Evolutionary conservation across 352 stramenopile species (phyloP).

Genomic region (Phytophthora nicotianae): DNA sequence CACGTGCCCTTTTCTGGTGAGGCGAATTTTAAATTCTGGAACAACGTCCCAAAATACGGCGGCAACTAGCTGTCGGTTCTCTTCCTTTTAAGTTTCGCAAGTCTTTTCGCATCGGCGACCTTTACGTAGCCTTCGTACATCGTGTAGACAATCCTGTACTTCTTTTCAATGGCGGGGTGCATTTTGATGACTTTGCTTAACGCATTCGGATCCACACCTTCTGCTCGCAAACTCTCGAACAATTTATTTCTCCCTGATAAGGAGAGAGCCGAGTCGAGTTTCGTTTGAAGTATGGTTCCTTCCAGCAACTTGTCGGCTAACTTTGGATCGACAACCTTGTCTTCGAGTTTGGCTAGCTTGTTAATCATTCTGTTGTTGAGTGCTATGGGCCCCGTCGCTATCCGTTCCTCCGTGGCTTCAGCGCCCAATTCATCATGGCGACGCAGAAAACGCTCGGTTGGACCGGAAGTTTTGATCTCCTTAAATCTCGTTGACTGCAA

Average conservation of each 20-base stretch:
- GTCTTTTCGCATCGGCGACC: no score
- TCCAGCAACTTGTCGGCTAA: not conserved
- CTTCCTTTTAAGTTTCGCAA: no score
- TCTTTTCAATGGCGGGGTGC: not conserved
- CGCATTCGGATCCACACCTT: not conserved
- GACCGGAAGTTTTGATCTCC: not conserved
- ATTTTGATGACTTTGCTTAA: not conserved
- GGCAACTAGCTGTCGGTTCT: no score
- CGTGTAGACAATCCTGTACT: not conserved
- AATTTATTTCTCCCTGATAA: not conserved
- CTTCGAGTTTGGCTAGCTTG: no score
- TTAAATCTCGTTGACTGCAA: not conserved
- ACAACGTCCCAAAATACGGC: no score
- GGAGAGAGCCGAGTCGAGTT: not conserved
- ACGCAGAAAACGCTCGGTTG: not conserved
- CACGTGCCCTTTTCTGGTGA: no score
- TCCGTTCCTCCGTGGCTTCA: not conserved
- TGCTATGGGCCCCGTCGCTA: no score
- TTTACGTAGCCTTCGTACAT: not conserved
- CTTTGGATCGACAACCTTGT: not conserved
- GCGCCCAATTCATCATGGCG: not conserved
- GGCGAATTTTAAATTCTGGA: no score
- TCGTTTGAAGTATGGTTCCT: not conserved
- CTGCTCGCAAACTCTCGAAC: not conserved
- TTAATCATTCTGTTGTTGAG: not conserved